Evolutionary conservation across 371 early-diverging fungal genomes (phyloP), one percentile per base, ranked within the genome.

Genomic region (Thermomucor indicae-seudaticae): DNA sequence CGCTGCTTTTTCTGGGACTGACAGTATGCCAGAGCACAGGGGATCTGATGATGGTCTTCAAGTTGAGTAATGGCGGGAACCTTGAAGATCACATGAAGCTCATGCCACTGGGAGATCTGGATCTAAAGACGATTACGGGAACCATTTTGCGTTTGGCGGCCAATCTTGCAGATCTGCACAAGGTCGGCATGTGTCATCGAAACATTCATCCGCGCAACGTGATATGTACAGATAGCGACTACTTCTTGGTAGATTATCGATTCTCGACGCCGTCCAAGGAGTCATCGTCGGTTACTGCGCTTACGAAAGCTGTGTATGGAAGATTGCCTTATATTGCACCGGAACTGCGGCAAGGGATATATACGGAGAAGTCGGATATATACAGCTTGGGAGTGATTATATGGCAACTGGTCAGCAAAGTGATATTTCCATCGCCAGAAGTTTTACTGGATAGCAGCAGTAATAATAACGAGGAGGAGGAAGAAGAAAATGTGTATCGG

Each of bases 11-110:
- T 45, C 69, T 66, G 51, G 75, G 75, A 1, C 34, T 75, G 12
- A 73, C 74, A 12, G 70, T 73, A n/a, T 73, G 74, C 43, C 65
- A 73, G 37, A 73, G 64, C 12, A 73, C 74, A 1, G 70, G 74
- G 4, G 75, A 75, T 53, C 37, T 75, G 17, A 70, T 75, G 71
- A 75, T 75, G 75, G 71, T 75, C 3, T 71, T 75, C 71, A 75
- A 70, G 29, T 48, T 58, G 29, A 68, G 71, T 24, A 68, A 67
- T 41, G 71, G 71, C 34, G 75, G 75, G 0, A 70, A 75, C 39
- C 51, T 73, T 2, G 74, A 73, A 51, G 74, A 73, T 29, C 74
- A 73, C 24, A 69, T 69, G 70, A 58, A 69, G 16, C 65, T 66
- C 27, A 24, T 67, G 2, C 74, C 74, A 6, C 24, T 73, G 19